Evolutionary conservation across 2,329 filamentous ascomycete genomes (phyloP).

Genomic region (Monosporascus sp.): DNA sequence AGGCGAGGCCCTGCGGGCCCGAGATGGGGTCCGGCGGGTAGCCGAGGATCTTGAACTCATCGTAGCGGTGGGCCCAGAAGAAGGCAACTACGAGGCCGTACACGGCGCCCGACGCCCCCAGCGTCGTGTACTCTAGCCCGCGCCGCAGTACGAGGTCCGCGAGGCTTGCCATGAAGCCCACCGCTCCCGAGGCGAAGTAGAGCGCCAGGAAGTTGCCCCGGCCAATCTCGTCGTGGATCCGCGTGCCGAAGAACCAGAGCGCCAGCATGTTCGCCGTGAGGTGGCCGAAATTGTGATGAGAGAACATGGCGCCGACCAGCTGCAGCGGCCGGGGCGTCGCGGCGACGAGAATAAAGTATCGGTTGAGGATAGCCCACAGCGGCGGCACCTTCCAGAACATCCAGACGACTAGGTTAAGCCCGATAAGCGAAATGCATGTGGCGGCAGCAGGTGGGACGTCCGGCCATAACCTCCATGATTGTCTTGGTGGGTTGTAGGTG

Average conservation of each 20-base stretch:
- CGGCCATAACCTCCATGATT: conserved; percentile 47
- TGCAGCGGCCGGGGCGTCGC: conserved; percentile 59
- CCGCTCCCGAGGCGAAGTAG: conserved; percentile 53
- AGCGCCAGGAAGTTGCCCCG: conserved; percentile 64
- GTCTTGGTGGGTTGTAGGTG: conserved; percentile 47
- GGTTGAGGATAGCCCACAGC: conserved; percentile 62
- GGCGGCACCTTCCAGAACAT: conserved; percentile 59
- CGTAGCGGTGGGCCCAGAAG: conserved; percentile 52
- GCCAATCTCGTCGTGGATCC: conserved; percentile 65
- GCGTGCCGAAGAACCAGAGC: conserved; percentile 61
- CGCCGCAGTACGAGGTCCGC: conserved; percentile 40
- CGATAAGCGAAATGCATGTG: conserved; percentile 58
- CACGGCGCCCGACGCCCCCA: conserved; percentile 64
- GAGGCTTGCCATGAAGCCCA: conserved; percentile 57
- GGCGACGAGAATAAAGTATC: conserved; percentile 60
- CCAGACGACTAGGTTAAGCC: conserved; percentile 53
- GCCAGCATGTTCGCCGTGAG: conserved; percentile 58
- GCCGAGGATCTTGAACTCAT: conserved; percentile 53
- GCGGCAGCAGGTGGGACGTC: conserved; percentile 57
- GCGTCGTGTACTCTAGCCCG: conserved; percentile 43
- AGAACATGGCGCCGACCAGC: conserved; percentile 62
- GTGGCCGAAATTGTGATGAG: conserved; percentile 60
- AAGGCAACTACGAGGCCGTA: conserved; percentile 58
- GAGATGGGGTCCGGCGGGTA: conserved; percentile 48
- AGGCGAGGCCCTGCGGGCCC: conserved; percentile 49